Evolutionary conservation across 352 stramenopile genomes (phyloP).

Genomic region (Globisporangium megalacanthum): DNA sequence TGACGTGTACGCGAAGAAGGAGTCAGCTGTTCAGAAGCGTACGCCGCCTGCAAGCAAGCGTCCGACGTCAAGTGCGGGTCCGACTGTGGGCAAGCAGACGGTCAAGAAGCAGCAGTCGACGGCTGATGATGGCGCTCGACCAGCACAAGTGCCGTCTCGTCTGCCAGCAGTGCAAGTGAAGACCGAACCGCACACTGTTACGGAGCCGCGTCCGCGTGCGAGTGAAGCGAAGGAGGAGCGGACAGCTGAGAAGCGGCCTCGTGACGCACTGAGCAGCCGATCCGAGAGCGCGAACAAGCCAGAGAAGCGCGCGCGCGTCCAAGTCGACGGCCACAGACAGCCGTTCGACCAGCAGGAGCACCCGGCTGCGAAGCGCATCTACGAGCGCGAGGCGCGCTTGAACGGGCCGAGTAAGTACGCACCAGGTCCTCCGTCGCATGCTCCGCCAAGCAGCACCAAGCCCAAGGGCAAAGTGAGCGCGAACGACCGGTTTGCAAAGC

Average conservation of each 20-base stretch:
- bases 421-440: not conserved
- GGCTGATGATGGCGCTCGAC: not conserved
- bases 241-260: slow-evolving; percentile 5
- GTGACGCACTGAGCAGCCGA: slow-evolving; percentile 2
- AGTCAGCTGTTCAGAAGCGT: not conserved
- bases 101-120: too few relatives aligned
- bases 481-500: slow-evolving; percentile 3
- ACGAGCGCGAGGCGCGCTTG: slow-evolving; percentile 9
- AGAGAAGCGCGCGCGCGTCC: slow-evolving; percentile 10
- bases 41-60: not conserved
- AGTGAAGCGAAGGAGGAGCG: not conserved
- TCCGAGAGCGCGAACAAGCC: slow-evolving; percentile 1
- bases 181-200: not conserved
- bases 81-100: not conserved
- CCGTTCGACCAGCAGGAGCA: slow-evolving; percentile 8
- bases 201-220: not conserved
- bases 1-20: slow-evolving; percentile 3
- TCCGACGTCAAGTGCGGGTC: not conserved
- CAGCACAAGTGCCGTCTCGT: not conserved
- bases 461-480: slow-evolving; percentile 13
- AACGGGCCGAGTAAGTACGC: slow-evolving; percentile 12
- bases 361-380: slow-evolving; percentile 10
- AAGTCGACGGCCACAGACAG: not conserved
- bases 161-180: not conserved
- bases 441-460: slow-evolving; percentile 15